Base-by-base conservation (phyloP, 805 yeast species). In the Debaryomyces maramus region DNA sequence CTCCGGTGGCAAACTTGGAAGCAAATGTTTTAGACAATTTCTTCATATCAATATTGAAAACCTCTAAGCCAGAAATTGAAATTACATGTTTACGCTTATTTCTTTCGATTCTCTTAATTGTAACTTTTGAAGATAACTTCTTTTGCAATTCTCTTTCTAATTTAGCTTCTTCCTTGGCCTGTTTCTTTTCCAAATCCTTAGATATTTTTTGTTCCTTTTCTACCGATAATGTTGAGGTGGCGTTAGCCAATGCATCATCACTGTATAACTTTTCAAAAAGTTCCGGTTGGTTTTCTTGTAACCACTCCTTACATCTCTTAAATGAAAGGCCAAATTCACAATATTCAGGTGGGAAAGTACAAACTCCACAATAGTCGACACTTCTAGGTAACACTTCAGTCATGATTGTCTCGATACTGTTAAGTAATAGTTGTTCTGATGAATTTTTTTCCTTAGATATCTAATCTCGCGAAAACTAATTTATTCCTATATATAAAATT, bases 1-100 rank as follows among this genome's bases (percentile, higher is more conserved):
- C 91, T 37, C 98, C 98, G 6, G 97, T 90, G 10, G 98, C 98
- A 58, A 91, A 90, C 62, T 86, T 88, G 24, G 93, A 83, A 0
- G 97, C 93, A 64, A 91, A 90, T 0, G 89, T 82, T 73, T 91
- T 91, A 32, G 96, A 86, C 49, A 88, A 72, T 58, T 89, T 90
- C 70, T 90, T 90, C 79, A 87, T 77, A 58, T 90, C 97, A 45
- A 88, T 77, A 45, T 83, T 91, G 58, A 88, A 84, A 27, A 89
- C 87, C 58, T 91, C 97, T 47, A 90, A 73, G 11, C 97, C 97
- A 14, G 85, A 75, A 36, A 90, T 83, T 16, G 95, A 85, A 38
- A 89, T 83, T 40, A 89, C 85, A 56, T 84, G 88, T 62, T 90
- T 90, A 54, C 95, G 77, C 67, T 87, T 87, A 22, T 95, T 86